Evolutionary conservation across 768 basidiomycete genomes (phyloP).

Genomic region (Obba rivulosa): DNA sequence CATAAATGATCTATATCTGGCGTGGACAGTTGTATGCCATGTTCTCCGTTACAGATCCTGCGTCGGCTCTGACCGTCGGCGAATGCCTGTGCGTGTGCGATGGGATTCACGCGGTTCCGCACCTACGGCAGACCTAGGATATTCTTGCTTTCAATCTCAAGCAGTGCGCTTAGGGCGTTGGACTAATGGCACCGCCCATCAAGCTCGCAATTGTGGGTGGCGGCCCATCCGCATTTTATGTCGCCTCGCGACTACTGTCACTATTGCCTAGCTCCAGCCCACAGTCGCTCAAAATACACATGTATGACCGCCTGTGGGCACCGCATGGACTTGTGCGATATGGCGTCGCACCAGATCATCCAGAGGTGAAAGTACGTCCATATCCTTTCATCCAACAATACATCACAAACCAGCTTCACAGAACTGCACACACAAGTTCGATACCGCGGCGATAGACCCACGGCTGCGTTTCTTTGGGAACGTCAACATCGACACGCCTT

Average conservation of each 20-base stretch:
- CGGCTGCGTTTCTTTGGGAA: conserved; percentile 92
- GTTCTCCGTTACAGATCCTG: no score
- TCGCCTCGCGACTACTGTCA: conserved; percentile 79
- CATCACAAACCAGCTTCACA: conserved; percentile 23
- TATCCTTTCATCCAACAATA: background rate
- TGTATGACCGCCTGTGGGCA: conserved; percentile 91
- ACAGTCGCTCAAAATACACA: conserved; percentile 56
- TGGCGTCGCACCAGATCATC: conserved; percentile 97
- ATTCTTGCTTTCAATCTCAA: no score
- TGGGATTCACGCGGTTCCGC: no score
- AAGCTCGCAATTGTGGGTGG: conserved; percentile 91
- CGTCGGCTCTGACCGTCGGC: no score
- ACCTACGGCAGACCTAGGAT: no score
- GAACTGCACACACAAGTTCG: conserved; percentile 98
- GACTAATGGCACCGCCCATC: conserved; percentile 28
- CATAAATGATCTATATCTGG: no score
- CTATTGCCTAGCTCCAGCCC: conserved; percentile 40
- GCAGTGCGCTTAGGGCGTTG: no score
- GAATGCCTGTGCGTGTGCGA: no score
- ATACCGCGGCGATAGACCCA: conserved; percentile 68
- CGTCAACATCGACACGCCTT: conserved; percentile 48
- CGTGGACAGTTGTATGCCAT: no score
- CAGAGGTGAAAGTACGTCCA: conserved; percentile 83
- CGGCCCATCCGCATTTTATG: conserved; percentile 96
- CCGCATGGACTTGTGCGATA: conserved; percentile 94